These are phyloP conservation scores for Coemansia nantahalensis DNA, from an alignment of 192 early-diverging fungal genomes.

Conservation along the genomic window DNA sequence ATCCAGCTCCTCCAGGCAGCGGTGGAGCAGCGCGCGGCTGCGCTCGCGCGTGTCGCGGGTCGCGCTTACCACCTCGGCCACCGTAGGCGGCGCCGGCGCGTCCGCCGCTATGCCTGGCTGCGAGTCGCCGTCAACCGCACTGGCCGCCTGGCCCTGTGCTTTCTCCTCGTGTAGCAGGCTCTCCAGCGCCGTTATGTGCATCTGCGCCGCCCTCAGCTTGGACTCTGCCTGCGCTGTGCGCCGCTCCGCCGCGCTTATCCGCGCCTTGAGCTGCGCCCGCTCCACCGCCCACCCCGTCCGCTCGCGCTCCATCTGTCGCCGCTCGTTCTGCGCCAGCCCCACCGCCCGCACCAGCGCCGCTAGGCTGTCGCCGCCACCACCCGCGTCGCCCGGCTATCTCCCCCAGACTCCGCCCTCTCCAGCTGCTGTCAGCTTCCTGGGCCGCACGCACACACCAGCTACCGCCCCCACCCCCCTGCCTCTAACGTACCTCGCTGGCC, in stretches of 20 bases:
- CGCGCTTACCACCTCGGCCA: conserved; percentile 14
- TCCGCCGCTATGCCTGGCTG: no score
- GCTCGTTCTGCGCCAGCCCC: conserved; percentile 28
- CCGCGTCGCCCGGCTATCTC: no score
- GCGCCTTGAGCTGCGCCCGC: conserved; percentile 39
- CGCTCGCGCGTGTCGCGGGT: conserved; percentile 15
- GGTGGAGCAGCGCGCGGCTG: conserved; percentile 23
- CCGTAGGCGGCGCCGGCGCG: no score
- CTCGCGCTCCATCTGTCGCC: conserved; percentile 46
- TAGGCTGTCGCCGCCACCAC: conserved; percentile 1
- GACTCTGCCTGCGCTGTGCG: conserved; percentile 31
- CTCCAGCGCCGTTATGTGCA: conserved; percentile 33
- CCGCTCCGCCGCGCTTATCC: conserved; percentile 34
- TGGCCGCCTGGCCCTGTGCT: neutral
- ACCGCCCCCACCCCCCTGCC: no score
- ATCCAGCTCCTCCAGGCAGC: conserved; percentile 39
- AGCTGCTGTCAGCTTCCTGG: no score
- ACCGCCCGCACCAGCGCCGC: conserved; percentile 38
- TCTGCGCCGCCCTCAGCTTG: conserved; percentile 22
- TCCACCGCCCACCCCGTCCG: conserved; percentile 46
- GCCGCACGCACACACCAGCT: no score
- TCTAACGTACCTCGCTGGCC: no score
- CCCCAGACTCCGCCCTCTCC: no score
- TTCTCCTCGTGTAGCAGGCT: conserved; percentile 4
- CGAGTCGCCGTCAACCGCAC: no score